phyloP scores from a whole-genome alignment of 371 early-diverging fungal species.

The Quaeritorhiza haematococci region DNA sequence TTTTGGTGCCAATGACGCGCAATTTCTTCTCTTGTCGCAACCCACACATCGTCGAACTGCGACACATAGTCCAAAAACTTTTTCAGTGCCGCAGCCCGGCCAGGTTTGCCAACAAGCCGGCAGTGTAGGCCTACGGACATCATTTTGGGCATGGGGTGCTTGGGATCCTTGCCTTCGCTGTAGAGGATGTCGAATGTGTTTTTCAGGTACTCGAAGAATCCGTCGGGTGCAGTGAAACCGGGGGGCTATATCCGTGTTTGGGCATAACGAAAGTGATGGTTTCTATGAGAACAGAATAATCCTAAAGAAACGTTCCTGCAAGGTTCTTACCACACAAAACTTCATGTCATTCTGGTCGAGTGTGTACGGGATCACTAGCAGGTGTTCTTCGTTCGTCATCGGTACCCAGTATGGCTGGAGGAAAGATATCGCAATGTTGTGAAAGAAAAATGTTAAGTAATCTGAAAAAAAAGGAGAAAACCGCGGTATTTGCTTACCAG shows the following conservation, averaged over 20 bases:
- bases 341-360: constrained; percentile 50
- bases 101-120: constrained; percentile 42
- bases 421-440: neutral
- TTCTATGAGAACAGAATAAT: neutral
- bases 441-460: neutral
- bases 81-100: constrained; percentile 33
- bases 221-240: constrained; percentile 40
- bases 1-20: too few species aligned
- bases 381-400: constrained; percentile 15
- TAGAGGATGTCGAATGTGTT: constrained; percentile 39
- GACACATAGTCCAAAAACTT: constrained; percentile 43
- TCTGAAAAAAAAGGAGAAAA: too few species aligned
- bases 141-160: constrained; percentile 33
- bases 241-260: constrained; percentile 21
- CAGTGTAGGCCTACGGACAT: constrained; percentile 46
- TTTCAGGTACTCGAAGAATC: constrained; percentile 39
- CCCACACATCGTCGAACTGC: constrained; percentile 35
- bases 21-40: constrained; percentile 40
- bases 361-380: constrained; percentile 44
- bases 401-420: constrained; percentile 26
- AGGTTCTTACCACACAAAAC: constrained; percentile 19
- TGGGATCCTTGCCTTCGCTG: constrained; percentile 32
- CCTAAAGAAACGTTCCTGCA: constrained; percentile 1
- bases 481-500: constrained; percentile 5
- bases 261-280: neutral